Conservation (phyloP, 2,329 filamentous ascomycete genomes). For the Magnaporthales sp. region DNA sequence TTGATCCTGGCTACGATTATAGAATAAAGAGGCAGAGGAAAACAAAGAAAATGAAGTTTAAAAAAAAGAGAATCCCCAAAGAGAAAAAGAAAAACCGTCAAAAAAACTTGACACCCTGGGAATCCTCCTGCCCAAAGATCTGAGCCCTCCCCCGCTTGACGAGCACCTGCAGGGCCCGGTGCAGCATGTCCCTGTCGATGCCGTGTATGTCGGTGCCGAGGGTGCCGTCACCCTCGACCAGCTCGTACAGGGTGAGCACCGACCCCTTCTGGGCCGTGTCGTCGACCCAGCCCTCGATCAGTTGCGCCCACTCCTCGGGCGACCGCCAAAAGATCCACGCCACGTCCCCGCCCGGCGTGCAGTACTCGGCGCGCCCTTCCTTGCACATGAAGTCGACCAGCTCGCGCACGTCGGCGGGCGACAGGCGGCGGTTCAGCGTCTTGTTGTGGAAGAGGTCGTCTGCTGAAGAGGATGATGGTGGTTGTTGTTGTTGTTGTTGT, state of each 20-base stretch:
- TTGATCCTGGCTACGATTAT: neutral
- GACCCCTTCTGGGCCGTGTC: conserved; percentile 80
- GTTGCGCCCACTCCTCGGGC: conserved; percentile 81
- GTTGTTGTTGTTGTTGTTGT: conserved; percentile 14
- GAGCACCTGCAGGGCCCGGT: conserved; percentile 68
- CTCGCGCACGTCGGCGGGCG: conserved; percentile 42
- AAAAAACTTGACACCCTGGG: conserved; percentile 94
- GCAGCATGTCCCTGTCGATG: conserved; percentile 76
- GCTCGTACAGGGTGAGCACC: conserved; percentile 87
- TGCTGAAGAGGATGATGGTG: neutral
- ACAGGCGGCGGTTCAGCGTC: conserved; percentile 40
- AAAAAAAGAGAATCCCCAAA: neutral
- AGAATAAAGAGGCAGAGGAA: neutral
- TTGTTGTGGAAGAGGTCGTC: conserved; percentile 50
- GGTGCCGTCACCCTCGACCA: conserved; percentile 79
- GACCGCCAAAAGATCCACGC: conserved; percentile 79
- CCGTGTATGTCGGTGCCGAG: conserved; percentile 70
- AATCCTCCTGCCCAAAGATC: conserved; percentile 83
- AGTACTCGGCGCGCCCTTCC: conserved; percentile 61
- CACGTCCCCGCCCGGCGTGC: conserved; percentile 33
- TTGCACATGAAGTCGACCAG: conserved; percentile 50
- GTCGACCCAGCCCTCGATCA: conserved; percentile 75
- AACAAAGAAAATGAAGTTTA: neutral
- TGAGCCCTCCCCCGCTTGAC: conserved; percentile 90
- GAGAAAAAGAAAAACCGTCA: conserved; percentile 25